These are phyloP conservation scores for Penicillium lagena DNA, from an alignment of 495 filamentous ascomycete genomes.

Conservation along the genomic window DNA sequence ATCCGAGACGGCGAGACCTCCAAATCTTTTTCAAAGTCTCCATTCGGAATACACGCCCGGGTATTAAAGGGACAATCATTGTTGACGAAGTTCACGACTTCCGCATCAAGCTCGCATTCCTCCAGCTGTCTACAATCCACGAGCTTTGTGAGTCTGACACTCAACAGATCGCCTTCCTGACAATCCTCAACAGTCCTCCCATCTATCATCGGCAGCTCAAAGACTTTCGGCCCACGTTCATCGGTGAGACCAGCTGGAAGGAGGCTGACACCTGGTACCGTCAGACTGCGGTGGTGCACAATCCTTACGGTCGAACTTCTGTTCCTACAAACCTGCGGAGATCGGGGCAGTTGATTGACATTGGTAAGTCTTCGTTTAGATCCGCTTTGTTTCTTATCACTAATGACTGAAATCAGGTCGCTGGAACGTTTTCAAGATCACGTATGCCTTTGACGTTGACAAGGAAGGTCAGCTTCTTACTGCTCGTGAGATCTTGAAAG, in stretches of 20 bases:
- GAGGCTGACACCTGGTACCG: conserved; percentile 68
- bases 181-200: conserved; percentile 60
- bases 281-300: conserved; percentile 60
- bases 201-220: conserved; percentile 52
- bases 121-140: conserved; percentile 52
- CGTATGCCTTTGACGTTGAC: conserved; percentile 11
- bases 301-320: conserved; percentile 20
- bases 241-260: conserved; percentile 47
- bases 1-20: too few species aligned
- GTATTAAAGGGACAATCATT: not conserved
- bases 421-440: conserved; percentile 38
- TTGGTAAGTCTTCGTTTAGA: conserved; percentile 44
- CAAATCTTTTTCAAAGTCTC: conserved; percentile 2
- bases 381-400: not conserved
- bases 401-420: conserved; percentile 13
- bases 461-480: conserved; percentile 30
- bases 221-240: conserved; percentile 32
- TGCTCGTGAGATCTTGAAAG: conserved; percentile 52
- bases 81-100: conserved; percentile 24
- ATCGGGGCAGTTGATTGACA: conserved; percentile 57
- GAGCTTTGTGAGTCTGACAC: conserved; percentile 25
- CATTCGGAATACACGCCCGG: too few species aligned
- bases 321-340: conserved; percentile 53
- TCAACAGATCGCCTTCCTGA: conserved; percentile 42
- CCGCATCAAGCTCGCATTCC: conserved; percentile 57